Evolutionary conservation across 2,329 filamentous ascomycete genomes (phyloP), one percentile per base, ranked within the genome.

Genomic region (Pseudocercospora fuligena): DNA sequence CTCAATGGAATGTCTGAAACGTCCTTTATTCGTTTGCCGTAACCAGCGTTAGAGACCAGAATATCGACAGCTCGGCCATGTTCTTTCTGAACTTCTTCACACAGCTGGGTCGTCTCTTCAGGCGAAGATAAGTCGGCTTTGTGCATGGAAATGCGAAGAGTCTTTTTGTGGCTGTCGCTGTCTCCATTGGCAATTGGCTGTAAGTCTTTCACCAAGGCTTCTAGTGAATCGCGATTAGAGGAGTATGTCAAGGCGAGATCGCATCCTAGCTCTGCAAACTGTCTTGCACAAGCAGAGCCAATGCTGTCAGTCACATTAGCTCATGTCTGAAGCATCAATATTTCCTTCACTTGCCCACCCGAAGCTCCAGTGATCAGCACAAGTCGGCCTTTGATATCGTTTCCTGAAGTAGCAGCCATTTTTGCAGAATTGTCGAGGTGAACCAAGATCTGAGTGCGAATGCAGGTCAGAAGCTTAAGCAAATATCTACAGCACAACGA

Each of bases 21-120:
- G 63, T 80, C 76, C n/a, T 69, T 71, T 57, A 89, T 85, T n/a
- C 88, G 82, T 73, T 88, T 88, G 47, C 88, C 89, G 69, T 89
- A 84, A 0, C 89, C 89, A 2, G 89, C 89, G 73, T 91, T 91
- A 12, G 86, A 86, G 25, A 91, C 78, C 2, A 91, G 80, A 27
- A 92, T 89, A 72, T 90, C 86, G 1, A 88, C 86, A 1, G 82
- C 81, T 64, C 85, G 81, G 11, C 80, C 80, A 72, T 90, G 87
- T 51, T 84, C 74, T 1, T 78, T 74, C 60, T 83, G 78, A 43
- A 90, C 86, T 58, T 88, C 82, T 21, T 80, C 69, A 65, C 88
- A 88, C 70, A 90, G 80, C 6, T 76, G 73, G 43, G 83, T 76
- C 29, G 89, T 85, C 53, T 86, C 83, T 14, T 84, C 82, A 1